A percentile compares a stretch with the other conserved stretches of the same genome.
Conservation (phyloP, 2,329 filamentous ascomycete genomes). For the Fusarium piperis region DNA sequence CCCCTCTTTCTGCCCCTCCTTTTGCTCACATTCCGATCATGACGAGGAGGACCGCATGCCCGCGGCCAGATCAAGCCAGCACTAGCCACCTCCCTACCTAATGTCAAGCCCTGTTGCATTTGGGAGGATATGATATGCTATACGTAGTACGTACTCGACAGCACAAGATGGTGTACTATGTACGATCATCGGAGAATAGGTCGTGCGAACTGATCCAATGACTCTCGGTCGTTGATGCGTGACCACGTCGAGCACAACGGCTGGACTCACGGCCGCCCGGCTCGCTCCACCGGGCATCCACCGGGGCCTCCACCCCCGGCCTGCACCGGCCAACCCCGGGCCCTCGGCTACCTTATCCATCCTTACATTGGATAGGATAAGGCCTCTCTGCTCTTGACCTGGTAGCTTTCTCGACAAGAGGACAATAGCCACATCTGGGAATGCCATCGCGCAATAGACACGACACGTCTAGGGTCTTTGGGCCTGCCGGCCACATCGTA, state of each 20-base stretch:
- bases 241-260: constrained; percentile 40
- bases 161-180: neutral
- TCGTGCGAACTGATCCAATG: constrained; percentile 33
- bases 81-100: neutral
- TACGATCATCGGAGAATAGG: constrained; percentile 36
- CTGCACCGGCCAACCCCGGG: constrained; percentile 28
- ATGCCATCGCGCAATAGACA: constrained; percentile 3
- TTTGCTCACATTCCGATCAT: constrained; percentile 1
- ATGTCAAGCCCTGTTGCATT: neutral
- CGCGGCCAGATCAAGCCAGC: neutral
- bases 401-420: neutral
- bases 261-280: constrained; percentile 36
- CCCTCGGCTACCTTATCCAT: constrained; percentile 19
- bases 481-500: constrained; percentile 8
- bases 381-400: neutral
- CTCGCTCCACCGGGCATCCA: constrained; percentile 37
- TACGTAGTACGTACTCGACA: neutral
- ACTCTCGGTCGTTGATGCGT: constrained; percentile 36
- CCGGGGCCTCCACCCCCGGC: constrained; percentile 32
- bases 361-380: constrained; percentile 19
- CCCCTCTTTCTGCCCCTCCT: constrained; percentile 19
- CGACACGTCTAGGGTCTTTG: constrained; percentile 6
- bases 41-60: neutral
- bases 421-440: constrained; percentile 3
- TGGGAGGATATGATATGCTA: neutral